Evolutionary conservation across 768 basidiomycete species (phyloP).

Genomic region (Collybia mongolica): DNA sequence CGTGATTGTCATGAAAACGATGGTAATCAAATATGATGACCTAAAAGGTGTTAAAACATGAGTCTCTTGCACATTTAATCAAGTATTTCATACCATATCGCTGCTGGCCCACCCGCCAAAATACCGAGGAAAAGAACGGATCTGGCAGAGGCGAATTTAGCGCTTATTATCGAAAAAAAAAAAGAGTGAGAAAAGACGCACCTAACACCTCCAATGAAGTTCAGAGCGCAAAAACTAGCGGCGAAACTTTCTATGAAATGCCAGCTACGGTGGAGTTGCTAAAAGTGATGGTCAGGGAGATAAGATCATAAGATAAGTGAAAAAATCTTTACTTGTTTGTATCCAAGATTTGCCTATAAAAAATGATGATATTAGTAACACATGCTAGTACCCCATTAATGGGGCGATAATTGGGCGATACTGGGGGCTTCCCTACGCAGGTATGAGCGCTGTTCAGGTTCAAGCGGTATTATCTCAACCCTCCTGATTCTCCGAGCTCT

Average conservation of each 20-base stretch:
- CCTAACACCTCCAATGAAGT: constrained; percentile 89
- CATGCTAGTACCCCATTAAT: constrained; percentile 31
- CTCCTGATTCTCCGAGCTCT: constrained; percentile 37
- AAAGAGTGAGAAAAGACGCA: constrained; percentile 24
- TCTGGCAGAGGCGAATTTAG: constrained; percentile 31
- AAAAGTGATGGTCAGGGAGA: constrained; percentile 11
- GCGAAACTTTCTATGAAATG: constrained; percentile 81
- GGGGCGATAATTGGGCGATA: constrained; percentile 44
- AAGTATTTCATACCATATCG: constrained; percentile 61
- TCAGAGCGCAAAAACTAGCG: constrained; percentile 85
- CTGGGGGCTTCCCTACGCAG: constrained; percentile 98
- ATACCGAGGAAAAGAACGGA: constrained; percentile 80
- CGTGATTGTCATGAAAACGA: constrained; percentile 87
- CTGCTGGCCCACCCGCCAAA: constrained; percentile 83
- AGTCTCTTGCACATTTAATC: neutral
- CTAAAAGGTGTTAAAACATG: constrained; percentile 35
- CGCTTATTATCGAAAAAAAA: neutral
- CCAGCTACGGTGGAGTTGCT: constrained; percentile 90
- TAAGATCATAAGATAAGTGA: neutral
- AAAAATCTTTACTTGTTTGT: constrained; percentile 61
- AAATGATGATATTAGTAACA: constrained; percentile 48
- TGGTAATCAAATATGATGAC: constrained; percentile 82
- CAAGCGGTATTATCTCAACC: constrained; percentile 97
- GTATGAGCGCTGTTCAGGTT: constrained; percentile 98
- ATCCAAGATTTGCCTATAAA: constrained; percentile 72